These are phyloP conservation scores for Coniophora puteana DNA, from an alignment of 1,284 basidiomycete species.

Conservation along the genomic window DNA sequence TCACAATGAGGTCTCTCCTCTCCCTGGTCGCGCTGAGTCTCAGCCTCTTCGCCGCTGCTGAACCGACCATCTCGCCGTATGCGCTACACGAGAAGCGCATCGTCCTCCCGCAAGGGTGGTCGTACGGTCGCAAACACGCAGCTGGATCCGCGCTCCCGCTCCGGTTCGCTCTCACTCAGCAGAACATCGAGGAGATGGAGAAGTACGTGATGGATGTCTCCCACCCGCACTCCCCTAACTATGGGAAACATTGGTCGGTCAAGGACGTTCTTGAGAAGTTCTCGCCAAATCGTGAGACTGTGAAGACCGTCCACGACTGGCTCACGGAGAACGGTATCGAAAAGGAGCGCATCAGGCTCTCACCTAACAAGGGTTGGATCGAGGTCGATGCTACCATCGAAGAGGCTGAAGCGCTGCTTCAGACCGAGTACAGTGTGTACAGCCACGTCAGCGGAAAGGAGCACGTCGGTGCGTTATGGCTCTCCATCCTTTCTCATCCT, in stretches of 20 bases:
- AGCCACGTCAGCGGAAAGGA: conserved; percentile 24
- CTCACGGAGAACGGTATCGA: conserved; percentile 32
- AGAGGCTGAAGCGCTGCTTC: conserved; percentile 37
- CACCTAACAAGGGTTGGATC: conserved; percentile 37
- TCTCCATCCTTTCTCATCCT: neutral
- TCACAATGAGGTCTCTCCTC: too few species aligned
- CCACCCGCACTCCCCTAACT: conserved; percentile 18
- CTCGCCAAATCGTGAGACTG: conserved; percentile 32
- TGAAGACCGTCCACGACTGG: conserved; percentile 36
- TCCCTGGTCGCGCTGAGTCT: neutral
- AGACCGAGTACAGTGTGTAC: conserved; percentile 34
- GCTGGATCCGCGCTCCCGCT: conserved; percentile 7
- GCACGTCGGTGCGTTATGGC: conserved; percentile 17
- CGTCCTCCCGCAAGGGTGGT: conserved; percentile 8
- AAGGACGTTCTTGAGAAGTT: conserved; percentile 36
- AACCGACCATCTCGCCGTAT: neutral
- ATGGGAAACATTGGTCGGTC: conserved; percentile 23
- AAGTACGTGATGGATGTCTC: conserved; percentile 22
- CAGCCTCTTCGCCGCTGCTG: neutral
- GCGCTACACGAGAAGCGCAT: conserved; percentile 10
- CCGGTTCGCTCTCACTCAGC: conserved; percentile 10
- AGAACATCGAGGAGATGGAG: conserved; percentile 20
- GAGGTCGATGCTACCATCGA: conserved; percentile 33
- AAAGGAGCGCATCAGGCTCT: conserved; percentile 26
- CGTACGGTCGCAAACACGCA: conserved; percentile 6